phyloP scores from a whole-genome alignment of 106 monocot genomes.

The Apostasia ramifera region DNA sequence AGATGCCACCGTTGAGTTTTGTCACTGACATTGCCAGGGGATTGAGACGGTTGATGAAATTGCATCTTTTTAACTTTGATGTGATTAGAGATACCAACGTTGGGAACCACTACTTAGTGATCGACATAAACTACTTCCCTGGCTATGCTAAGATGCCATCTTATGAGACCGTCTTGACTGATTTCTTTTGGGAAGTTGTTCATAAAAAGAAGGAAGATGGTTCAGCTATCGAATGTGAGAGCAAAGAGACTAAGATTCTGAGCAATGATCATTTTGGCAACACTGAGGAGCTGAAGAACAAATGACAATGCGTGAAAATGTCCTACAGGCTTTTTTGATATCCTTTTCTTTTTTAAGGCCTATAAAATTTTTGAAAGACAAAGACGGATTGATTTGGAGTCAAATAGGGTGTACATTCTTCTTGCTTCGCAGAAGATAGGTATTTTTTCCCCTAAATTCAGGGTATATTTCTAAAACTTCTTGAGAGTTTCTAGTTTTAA shows the following conservation, averaged over 20 bases:
- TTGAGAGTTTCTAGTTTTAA: not conserved
- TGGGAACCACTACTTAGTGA: conserved; percentile 49
- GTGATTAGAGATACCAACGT: conserved; percentile 46
- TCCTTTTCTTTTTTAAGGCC: not conserved
- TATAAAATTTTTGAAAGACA: conserved; percentile 1
- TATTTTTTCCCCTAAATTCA: conserved; percentile 5
- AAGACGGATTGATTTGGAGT: conserved; percentile 1
- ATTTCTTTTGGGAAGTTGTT: conserved; percentile 42
- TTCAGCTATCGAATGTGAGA: not conserved
- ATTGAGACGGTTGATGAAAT: conserved; percentile 28
- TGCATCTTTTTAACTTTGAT: conserved; percentile 65
- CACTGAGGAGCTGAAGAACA: not conserved
- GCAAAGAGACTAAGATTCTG: not conserved
- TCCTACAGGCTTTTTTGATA: not conserved
- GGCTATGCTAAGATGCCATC: conserved; percentile 64
- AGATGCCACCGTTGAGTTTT: conserved; percentile 41
- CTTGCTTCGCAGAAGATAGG: conserved; percentile 1
- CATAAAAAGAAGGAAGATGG: conserved; percentile 10
- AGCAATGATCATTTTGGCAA: not conserved
- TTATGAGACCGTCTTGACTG: conserved; percentile 41
- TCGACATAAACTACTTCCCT: conserved; percentile 74
- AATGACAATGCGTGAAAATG: not conserved
- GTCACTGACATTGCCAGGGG: conserved; percentile 42
- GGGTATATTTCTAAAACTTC: not conserved
- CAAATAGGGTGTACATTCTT: conserved; percentile 9